Evolutionary conservation across 2,329 filamentous ascomycete species (phyloP).

Genomic region (Alternaria conjuncta): DNA sequence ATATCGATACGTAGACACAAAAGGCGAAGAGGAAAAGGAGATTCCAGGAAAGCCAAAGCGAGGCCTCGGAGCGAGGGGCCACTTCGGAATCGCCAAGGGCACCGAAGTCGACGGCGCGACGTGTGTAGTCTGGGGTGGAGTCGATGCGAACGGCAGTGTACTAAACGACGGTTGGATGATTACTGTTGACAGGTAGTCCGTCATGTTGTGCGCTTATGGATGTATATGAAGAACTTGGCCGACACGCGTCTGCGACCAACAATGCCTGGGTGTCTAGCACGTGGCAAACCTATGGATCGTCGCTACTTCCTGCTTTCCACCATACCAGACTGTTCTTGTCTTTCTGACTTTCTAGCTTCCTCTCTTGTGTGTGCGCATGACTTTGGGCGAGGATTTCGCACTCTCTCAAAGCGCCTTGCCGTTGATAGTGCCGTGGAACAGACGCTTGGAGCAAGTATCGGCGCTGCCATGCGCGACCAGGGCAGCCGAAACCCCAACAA

Average conservation of each 20-base stretch:
- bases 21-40: conserved; percentile 52
- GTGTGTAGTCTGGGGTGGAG: conserved; percentile 62
- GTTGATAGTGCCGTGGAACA: background rate
- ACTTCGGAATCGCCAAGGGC: conserved; percentile 49
- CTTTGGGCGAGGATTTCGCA: background rate
- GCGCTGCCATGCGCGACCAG: background rate
- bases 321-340: background rate
- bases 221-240: background rate
- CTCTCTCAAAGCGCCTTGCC: background rate
- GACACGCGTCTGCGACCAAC: background rate
- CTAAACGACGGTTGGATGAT: conserved; percentile 52
- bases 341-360: background rate
- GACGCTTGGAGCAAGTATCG: background rate
- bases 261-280: background rate
- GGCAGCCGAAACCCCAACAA: background rate
- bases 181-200: conserved; percentile 45
- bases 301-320: background rate
- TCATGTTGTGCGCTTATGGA: background rate
- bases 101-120: conserved; percentile 56
- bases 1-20: conserved; percentile 54
- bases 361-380: background rate
- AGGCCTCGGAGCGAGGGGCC: conserved; percentile 51
- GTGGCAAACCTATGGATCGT: background rate
- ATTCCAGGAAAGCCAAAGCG: conserved; percentile 46
- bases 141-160: conserved; percentile 51